A percentile compares a stretch with the other conserved stretches of the same genome.
Evolutionary conservation across 768 basidiomycete species (phyloP).

Genomic region (Kwoniella europaea): DNA sequence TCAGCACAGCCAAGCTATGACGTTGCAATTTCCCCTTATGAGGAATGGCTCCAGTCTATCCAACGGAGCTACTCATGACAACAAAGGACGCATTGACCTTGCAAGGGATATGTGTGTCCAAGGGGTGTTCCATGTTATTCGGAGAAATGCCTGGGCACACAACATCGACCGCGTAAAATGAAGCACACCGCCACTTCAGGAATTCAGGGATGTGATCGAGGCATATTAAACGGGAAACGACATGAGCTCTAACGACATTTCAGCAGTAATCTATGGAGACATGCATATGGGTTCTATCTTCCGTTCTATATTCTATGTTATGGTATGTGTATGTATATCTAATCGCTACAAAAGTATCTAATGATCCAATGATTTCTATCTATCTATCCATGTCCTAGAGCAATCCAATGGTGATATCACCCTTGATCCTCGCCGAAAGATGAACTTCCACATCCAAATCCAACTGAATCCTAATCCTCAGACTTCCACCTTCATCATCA

Average conservation of each 20-base stretch:
- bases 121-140: neutral
- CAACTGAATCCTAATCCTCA: constrained; percentile 18
- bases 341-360: neutral
- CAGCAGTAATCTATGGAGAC: neutral
- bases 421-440: constrained; percentile 17
- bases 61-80: no score
- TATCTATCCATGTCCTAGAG: neutral
- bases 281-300: neutral
- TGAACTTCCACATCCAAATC: constrained; percentile 23
- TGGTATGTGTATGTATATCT: neutral
- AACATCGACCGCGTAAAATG: neutral
- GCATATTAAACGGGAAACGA: neutral
- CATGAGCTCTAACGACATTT: neutral
- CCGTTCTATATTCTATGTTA: neutral
- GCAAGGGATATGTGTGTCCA: neutral
- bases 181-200: neutral
- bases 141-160: neutral
- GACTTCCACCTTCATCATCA: constrained; percentile 1
- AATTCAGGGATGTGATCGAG: neutral
- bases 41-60: no score
- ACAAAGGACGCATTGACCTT: constrained; percentile 14
- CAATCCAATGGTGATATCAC: constrained; percentile 22
- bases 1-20: neutral
- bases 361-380: no score
- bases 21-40: neutral